Percentiles rank a stretch among this genome's conserved stretches.
phyloP scores from a whole-genome alignment of 140 eudicot species.

The Bidens hawaiensis region DNA sequence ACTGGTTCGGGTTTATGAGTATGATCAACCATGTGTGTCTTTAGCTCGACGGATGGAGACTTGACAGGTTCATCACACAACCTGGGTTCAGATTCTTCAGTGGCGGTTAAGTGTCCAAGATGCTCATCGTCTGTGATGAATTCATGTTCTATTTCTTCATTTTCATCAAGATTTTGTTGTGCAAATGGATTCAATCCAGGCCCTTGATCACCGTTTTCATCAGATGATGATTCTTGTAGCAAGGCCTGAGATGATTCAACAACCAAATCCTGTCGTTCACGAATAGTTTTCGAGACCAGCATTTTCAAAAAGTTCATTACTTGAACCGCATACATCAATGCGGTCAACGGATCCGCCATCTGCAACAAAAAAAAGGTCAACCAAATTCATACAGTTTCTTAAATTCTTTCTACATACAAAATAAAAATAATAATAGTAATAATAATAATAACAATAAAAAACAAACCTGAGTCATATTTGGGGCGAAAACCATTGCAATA shows the following conservation, averaged over 20 bases:
- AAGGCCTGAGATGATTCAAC: constrained; percentile 34
- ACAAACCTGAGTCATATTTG: constrained; percentile 85
- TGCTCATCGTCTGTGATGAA: no score
- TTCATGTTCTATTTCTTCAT: constrained; percentile 23
- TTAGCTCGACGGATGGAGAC: constrained; percentile 9
- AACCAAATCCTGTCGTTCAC: constrained; percentile 49
- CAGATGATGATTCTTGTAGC: constrained; percentile 29
- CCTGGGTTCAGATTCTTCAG: no score
- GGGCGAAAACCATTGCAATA: constrained; percentile 84
- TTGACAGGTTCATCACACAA: constrained; percentile 24
- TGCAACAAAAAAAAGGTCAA: constrained; percentile 24
- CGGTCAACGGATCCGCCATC: constrained; percentile 95
- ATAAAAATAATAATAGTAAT: no score
- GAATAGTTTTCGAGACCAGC: constrained; percentile 55
- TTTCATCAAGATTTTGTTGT: constrained; percentile 21
- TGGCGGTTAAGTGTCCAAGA: no score
- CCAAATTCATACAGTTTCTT: background rate
- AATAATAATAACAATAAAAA: no score
- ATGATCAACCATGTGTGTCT: constrained; percentile 10
- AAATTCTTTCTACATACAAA: background rate
- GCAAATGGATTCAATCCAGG: constrained; percentile 28
- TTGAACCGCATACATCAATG: constrained; percentile 87
- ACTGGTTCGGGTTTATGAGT: constrained; percentile 8
- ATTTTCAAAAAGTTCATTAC: constrained; percentile 91
- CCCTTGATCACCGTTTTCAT: constrained; percentile 61